Base-by-base conservation (phyloP, 2,329 filamentous ascomycete species). In the Ophiostoma montium region DNA sequence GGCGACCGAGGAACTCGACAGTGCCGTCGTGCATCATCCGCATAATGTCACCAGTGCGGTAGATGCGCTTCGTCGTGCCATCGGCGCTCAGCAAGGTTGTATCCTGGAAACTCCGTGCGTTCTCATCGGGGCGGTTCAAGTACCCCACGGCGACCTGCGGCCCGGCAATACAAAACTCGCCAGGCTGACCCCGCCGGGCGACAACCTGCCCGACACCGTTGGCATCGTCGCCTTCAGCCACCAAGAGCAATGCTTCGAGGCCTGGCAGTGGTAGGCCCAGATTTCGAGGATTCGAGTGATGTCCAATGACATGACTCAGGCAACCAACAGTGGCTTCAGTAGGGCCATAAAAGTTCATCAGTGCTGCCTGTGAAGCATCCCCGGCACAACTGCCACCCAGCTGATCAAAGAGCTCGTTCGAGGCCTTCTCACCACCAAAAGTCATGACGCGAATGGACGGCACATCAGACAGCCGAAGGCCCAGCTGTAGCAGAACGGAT, bases 381-480 rank as follows among this genome's bases (percentile, higher is more conserved):
- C 50, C 70, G 64, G 21, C 69, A 64, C n/a, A 75, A 3, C 47
- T 46, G 13, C 27, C 33, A 7, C 76, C 77, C 1, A 31, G 2
- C 66, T 68, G 56, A 79, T 74, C 27, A 82, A 66, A 50, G 21
- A 82, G 79, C 47, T 80, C 78, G 58, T 79, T 75, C 54, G 77
- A 79, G n/a, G 82, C 63, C 52, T 74, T 71, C 56, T 83, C 79
- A 7, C 79, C 79, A 44, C 79, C 79, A 3, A 78, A 79, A 49
- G 82, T 82, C 58, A 83, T 80, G 2, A 82, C 74, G 23, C 77
- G 72, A 2, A 83, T 63, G 18, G 68, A 74, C 30, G 79, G 78
- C 3, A 80, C 75, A 51, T 81, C 73, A 21, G 75, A 67, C 6
- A 77, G 79, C 36, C 36, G 52, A 15, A 82, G 58, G 21, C 50